A percentile compares a stretch with the other conserved stretches of the same genome.
Evolutionary conservation across 805 yeast species (phyloP).

Genomic region (Metschnikowia kofuensis): DNA sequence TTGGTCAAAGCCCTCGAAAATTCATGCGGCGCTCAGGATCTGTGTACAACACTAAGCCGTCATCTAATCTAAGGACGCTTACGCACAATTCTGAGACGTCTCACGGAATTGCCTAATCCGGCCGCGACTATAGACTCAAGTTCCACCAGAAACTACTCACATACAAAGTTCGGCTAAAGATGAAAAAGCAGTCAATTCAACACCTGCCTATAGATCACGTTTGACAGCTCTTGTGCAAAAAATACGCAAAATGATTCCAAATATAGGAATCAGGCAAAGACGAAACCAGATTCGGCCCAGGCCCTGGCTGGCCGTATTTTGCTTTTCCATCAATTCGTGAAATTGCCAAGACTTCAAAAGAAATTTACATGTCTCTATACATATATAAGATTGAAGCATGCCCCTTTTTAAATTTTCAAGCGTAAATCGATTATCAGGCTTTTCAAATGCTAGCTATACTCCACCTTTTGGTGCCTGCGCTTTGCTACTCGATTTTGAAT

Average conservation of each 20-base stretch:
- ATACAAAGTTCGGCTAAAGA: background rate
- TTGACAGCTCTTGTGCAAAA: no score
- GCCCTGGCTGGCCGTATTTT: background rate
- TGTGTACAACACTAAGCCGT: background rate
- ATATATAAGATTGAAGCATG: background rate
- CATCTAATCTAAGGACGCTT: constrained; percentile 1
- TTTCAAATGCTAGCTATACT: no score
- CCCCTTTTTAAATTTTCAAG: background rate
- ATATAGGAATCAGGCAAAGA: no score
- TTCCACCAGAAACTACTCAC: background rate
- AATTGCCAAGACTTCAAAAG: background rate
- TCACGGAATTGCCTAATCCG: constrained; percentile 4
- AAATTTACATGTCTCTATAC: no score
- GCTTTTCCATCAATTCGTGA: background rate
- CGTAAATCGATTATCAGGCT: no score
- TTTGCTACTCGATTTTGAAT: background rate
- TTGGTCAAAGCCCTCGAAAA: no score
- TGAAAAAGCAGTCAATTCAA: background rate
- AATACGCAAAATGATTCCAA: no score
- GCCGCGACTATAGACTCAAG: constrained; percentile 4
- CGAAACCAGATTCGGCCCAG: no score
- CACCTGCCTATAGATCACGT: no score
- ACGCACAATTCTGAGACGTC: constrained; percentile 4
- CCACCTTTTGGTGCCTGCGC: background rate
- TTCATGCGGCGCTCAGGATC: background rate